Percentiles rank a stretch among this genome's conserved stretches.
phyloP scores from a whole-genome alignment of 192 early-diverging fungal species.

The Rhizophlyctis rosea region DNA sequence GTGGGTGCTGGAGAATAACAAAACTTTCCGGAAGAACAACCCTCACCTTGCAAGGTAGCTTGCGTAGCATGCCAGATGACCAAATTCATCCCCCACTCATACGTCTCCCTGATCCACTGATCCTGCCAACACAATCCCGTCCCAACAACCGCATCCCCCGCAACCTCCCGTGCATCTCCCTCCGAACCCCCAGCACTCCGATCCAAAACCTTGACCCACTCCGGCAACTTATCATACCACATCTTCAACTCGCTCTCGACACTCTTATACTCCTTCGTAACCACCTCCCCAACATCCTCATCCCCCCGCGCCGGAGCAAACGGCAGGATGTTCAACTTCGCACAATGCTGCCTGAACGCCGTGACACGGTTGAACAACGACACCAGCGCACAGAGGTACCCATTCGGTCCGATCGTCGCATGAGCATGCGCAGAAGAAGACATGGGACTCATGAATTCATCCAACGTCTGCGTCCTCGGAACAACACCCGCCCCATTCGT shows the following conservation, averaged over 20 bases:
- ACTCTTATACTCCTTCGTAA: neutral
- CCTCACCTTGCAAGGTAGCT: constrained; percentile 22
- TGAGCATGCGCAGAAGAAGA: constrained; percentile 8
- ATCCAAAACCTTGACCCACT: constrained; percentile 22
- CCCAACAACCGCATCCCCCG: constrained; percentile 11
- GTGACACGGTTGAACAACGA: constrained; percentile 33
- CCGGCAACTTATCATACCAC: constrained; percentile 26
- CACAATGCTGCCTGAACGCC: constrained; percentile 16
- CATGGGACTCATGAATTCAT: constrained; percentile 14
- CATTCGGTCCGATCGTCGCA: constrained; percentile 25
- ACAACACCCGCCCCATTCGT: constrained; percentile 1
- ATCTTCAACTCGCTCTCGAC: neutral
- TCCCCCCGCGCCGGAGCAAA: constrained; percentile 19
- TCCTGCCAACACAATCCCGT: constrained; percentile 21
- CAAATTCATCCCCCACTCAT: constrained; percentile 29
- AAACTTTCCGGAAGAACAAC: neutral
- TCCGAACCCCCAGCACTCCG: no score
- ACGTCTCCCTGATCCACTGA: constrained; percentile 26
- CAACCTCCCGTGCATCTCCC: constrained; percentile 1
- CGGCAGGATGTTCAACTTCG: constrained; percentile 23
- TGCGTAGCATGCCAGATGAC: constrained; percentile 21
- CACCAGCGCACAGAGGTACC: constrained; percentile 21
- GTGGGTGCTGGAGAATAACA: neutral
- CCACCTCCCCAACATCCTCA: neutral
- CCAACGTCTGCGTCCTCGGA: constrained; percentile 20